These are phyloP conservation scores for Solanum boliviense DNA, from an alignment of 257 asterid genomes.

Conservation along the genomic window DNA sequence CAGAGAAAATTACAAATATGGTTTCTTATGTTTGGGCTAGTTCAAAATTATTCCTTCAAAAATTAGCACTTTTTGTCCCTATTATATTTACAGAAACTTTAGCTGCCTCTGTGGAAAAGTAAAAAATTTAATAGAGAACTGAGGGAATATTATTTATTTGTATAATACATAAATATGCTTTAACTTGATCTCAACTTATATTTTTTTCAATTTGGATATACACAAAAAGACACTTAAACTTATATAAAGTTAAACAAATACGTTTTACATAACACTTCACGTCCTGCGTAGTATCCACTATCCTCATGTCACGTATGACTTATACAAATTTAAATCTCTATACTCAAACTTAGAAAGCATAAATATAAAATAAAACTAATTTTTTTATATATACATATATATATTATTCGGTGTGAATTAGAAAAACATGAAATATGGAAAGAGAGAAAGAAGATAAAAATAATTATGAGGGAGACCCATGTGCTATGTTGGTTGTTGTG, in stretches of 20 bases:
- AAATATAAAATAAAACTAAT: too few relatives aligned
- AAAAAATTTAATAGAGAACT: not conserved
- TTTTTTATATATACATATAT: too few relatives aligned
- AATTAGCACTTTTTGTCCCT: not conserved
- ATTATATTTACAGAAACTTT: not conserved
- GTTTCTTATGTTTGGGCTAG: not conserved
- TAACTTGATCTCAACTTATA: too few relatives aligned
- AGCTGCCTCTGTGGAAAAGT: not conserved
- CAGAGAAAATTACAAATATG: not conserved
- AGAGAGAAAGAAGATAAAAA: not conserved
- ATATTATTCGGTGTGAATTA: not conserved
- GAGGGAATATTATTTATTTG: not conserved
- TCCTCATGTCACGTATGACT: too few relatives aligned
- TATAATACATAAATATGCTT: too few relatives aligned
- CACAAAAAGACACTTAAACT: accelerated
- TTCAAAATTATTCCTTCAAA: not conserved
- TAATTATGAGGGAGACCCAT: not conserved
- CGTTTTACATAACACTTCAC: too few relatives aligned
- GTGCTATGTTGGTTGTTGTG: slow-evolving; percentile 3
- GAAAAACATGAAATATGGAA: not conserved
- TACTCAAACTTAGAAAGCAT: accelerated
- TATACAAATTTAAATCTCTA: too few relatives aligned
- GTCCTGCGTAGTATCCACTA: too few relatives aligned
- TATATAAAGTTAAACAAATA: accelerated
- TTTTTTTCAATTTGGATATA: too few relatives aligned